Evolutionary conservation across 768 basidiomycete genomes (phyloP).

Genomic region (Lactarius trivialis): DNA sequence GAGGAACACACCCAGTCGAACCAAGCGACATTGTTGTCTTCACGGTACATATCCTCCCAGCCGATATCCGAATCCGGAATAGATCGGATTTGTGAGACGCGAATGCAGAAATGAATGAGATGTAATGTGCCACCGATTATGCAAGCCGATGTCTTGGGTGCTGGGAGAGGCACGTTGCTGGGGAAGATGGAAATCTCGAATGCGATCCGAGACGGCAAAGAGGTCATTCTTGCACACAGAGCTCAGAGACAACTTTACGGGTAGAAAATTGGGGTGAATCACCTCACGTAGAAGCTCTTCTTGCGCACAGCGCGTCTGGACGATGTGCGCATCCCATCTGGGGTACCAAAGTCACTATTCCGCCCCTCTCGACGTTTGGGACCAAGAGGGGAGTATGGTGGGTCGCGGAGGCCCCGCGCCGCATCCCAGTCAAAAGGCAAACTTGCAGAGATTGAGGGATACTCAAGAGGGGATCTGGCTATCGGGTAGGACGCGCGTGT

Average conservation of each 20-base stretch:
- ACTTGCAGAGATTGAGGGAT: conserved; percentile 70
- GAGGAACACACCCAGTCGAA: conserved; percentile 63
- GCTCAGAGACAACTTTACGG: conserved; percentile 6
- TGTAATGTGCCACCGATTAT: conserved; percentile 62
- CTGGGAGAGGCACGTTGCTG: conserved; percentile 69
- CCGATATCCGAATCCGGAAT: conserved; percentile 62
- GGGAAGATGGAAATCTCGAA: conserved; percentile 81
- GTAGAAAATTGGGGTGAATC: conserved; percentile 15
- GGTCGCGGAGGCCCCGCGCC: conserved; percentile 57
- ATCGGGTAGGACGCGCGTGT: conserved; percentile 40
- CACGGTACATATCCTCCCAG: conserved; percentile 75
- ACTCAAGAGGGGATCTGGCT: conserved; percentile 54
- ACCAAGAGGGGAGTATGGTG: conserved; percentile 65
- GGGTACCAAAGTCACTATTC: conserved; percentile 32
- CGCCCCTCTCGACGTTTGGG: conserved; percentile 37
- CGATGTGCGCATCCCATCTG: conserved; percentile 32
- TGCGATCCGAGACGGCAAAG: conserved; percentile 62
- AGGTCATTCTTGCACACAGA: conserved; percentile 41
- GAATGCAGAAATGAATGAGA: conserved; percentile 57
- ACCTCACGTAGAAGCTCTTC: conserved; percentile 62
- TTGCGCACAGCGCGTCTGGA: conserved; percentile 56
- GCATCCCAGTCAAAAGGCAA: conserved; percentile 86
- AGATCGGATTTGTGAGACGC: conserved; percentile 49
- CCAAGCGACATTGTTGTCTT: conserved; percentile 58
- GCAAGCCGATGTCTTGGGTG: conserved; percentile 57